Evolutionary conservation across 2,329 filamentous ascomycete genomes (phyloP).

Genomic region (Sporothrix euskadiensis): DNA sequence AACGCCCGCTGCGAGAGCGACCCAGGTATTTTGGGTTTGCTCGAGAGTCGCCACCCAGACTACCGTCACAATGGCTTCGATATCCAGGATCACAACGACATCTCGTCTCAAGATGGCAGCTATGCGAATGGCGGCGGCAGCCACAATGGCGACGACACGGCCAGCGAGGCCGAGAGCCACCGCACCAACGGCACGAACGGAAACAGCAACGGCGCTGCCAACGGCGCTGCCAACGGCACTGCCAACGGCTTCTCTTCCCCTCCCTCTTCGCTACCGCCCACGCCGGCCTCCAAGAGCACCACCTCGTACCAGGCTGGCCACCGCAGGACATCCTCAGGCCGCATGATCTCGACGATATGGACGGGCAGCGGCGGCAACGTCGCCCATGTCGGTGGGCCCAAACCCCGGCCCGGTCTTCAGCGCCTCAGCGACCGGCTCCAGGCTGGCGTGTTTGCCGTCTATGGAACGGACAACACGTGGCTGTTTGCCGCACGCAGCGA

Average conservation of each 20-base stretch:
- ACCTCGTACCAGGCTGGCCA: constrained; percentile 40
- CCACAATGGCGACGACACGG: constrained; percentile 39
- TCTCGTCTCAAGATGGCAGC: constrained; percentile 12
- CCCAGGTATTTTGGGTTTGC: constrained; percentile 78
- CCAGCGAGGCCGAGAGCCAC: constrained; percentile 11
- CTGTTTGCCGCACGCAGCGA: constrained; percentile 88
- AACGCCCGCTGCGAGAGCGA: constrained; percentile 91
- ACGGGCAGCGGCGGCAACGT: constrained; percentile 46
- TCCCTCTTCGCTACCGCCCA: constrained; percentile 6
- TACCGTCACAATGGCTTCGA: constrained; percentile 31
- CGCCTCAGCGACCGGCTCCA: constrained; percentile 60
- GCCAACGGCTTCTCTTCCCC: constrained; percentile 2
- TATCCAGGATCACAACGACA: constrained; percentile 25
- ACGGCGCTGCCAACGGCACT: not conserved
- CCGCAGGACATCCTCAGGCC: constrained; percentile 51
- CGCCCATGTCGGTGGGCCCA: constrained; percentile 28
- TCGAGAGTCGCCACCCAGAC: constrained; percentile 48
- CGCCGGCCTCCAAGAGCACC: not conserved
- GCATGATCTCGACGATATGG: constrained; percentile 58
- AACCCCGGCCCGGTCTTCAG: constrained; percentile 50
- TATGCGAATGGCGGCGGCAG: constrained; percentile 34
- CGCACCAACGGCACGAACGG: not conserved
- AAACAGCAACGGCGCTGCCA: not conserved
- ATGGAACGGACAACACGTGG: constrained; percentile 92
- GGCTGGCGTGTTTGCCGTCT: constrained; percentile 86